These are phyloP conservation scores for Boletus barrowsii DNA, from an alignment of 768 basidiomycete species.

Conservation along the genomic window DNA sequence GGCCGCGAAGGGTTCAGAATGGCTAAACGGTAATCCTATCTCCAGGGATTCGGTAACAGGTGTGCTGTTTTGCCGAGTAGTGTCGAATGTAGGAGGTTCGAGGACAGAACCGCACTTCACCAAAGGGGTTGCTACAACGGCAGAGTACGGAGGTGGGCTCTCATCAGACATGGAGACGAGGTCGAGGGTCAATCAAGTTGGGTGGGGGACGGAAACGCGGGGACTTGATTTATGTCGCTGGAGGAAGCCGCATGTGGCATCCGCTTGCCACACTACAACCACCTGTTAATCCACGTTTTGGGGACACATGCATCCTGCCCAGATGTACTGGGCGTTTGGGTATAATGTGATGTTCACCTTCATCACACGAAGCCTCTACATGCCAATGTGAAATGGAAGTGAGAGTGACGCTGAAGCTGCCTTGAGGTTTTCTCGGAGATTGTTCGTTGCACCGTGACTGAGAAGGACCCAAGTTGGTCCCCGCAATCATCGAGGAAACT, in stretches of 20 bases:
- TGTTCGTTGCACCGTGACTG: too few relatives aligned
- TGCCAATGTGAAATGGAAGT: too few relatives aligned
- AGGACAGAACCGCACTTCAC: background rate
- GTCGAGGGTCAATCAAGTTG: background rate
- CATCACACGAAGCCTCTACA: too few relatives aligned
- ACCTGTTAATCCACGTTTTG: background rate
- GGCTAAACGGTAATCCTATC: conserved; percentile 6
- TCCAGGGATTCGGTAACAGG: background rate
- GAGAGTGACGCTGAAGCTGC: too few relatives aligned
- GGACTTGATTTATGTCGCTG: background rate
- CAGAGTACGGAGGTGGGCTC: conserved; percentile 20
- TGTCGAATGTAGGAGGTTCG: background rate
- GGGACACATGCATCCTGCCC: background rate
- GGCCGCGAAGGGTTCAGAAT: conserved; percentile 2
- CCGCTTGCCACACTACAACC: background rate
- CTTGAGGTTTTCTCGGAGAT: too few relatives aligned
- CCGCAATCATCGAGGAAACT: too few relatives aligned
- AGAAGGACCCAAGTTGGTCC: too few relatives aligned
- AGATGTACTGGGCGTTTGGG: background rate
- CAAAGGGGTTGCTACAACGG: background rate
- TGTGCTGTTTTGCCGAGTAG: background rate
- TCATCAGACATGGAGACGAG: conserved; percentile 4
- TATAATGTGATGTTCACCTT: conserved; percentile 1
- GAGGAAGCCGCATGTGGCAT: background rate
- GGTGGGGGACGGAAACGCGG: background rate